Conservation (phyloP, 1,139 yeast genomes). For the Meyerozyma carpophila region DNA sequence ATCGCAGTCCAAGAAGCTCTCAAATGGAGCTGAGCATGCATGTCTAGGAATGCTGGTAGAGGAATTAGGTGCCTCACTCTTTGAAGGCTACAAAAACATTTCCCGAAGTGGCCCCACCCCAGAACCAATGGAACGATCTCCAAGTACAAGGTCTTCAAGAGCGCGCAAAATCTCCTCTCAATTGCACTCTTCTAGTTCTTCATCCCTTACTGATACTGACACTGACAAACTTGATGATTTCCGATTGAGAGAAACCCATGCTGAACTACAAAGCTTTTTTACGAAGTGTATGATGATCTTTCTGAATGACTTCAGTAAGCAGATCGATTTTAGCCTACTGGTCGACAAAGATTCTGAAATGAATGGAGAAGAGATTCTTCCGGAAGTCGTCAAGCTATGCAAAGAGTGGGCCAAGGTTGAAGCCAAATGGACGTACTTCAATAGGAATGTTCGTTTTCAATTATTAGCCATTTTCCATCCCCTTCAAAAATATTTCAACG, state of each 20-base stretch:
- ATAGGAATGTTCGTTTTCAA: slow-evolving; percentile 24
- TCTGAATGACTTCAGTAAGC: slow-evolving; percentile 16
- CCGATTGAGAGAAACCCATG: slow-evolving; percentile 25
- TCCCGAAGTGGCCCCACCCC: background rate
- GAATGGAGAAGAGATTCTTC: background rate
- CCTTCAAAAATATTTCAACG: slow-evolving; percentile 19
- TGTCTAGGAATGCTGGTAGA: slow-evolving; percentile 25
- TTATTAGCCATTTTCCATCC: slow-evolving; percentile 27
- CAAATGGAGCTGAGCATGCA: slow-evolving; percentile 18
- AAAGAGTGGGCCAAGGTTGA: slow-evolving; percentile 18
- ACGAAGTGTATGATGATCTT: slow-evolving; percentile 19
- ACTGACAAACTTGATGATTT: slow-evolving; percentile 23
- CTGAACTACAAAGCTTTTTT: slow-evolving; percentile 25
- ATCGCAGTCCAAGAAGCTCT: slow-evolving; percentile 15
- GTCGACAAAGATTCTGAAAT: background rate
- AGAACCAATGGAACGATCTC: background rate
- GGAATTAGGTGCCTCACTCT: slow-evolving; percentile 15
- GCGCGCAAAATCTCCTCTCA: background rate
- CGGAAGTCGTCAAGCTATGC: background rate
- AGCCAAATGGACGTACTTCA: slow-evolving; percentile 29
- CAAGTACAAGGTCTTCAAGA: slow-evolving; percentile 2
- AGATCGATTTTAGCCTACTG: background rate
- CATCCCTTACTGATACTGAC: slow-evolving; percentile 5
- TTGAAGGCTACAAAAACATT: background rate
- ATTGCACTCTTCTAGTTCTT: slow-evolving; percentile 4